A percentile compares a stretch with the other conserved stretches of the same genome.
Evolutionary conservation across 176 grass and related monocot species (phyloP).

Genomic region (Carex scoparia): DNA sequence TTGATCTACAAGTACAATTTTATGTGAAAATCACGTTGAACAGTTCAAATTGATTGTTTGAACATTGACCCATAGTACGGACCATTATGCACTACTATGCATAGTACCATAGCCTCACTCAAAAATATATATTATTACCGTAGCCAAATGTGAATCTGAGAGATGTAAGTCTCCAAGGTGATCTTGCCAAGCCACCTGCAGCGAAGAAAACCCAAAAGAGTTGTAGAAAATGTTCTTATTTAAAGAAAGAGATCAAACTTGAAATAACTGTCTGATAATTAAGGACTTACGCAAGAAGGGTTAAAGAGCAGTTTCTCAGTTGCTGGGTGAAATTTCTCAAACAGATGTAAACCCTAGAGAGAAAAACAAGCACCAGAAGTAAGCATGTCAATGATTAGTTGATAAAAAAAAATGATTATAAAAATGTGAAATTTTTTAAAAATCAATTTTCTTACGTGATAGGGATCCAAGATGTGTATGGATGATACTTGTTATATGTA

Average conservation of each 20-base stretch:
- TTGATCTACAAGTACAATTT: too few species aligned
- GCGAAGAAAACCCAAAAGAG: not conserved
- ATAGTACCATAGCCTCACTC: too few species aligned
- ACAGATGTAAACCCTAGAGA: slow-evolving; percentile 53
- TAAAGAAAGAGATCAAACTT: not conserved
- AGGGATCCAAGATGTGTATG: slow-evolving; percentile 75
- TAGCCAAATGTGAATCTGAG: slow-evolving; percentile 76
- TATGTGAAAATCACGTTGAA: too few species aligned
- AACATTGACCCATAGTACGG: too few species aligned
- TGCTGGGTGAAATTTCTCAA: slow-evolving; percentile 62
- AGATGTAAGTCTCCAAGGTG: slow-evolving; percentile 70
- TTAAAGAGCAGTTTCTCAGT: slow-evolving; percentile 47
- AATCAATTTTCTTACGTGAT: slow-evolving; percentile 46
- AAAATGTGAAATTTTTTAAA: not conserved
- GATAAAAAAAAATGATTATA: not conserved
- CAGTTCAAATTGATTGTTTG: too few species aligned
- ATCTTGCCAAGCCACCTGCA: slow-evolving; percentile 68
- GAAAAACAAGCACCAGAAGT: slow-evolving; percentile 2
- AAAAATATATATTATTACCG: slow-evolving; percentile 33
- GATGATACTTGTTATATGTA: slow-evolving; percentile 63
- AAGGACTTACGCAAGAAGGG: slow-evolving; percentile 55
- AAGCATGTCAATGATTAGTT: slow-evolving; percentile 13
- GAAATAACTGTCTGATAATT: slow-evolving; percentile 9
- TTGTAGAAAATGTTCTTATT: slow-evolving; percentile 7
- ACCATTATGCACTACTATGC: too few species aligned